Evolutionary conservation across 352 stramenopile genomes (phyloP).

Genomic region (Globisporangium alternatum): DNA sequence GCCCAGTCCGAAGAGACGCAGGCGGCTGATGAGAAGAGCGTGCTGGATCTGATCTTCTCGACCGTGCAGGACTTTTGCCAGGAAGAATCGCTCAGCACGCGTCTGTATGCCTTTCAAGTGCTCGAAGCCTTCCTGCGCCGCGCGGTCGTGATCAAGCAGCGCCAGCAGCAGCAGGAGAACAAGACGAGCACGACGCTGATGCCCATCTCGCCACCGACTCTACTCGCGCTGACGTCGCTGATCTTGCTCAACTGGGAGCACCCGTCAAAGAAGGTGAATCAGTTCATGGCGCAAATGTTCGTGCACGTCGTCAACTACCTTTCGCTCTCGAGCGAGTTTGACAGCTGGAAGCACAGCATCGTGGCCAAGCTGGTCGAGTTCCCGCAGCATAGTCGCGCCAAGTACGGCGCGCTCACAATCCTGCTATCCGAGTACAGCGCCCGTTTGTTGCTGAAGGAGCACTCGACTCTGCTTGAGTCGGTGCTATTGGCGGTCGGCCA

Average conservation of each 20-base stretch:
- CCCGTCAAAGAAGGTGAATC: constrained; percentile 81
- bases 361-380: constrained; percentile 53
- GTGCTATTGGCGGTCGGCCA: constrained; percentile 63
- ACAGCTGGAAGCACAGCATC: constrained; percentile 45
- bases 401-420: constrained; percentile 64
- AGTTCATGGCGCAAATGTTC: constrained; percentile 85
- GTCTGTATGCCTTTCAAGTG: constrained; percentile 81
- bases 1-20: not conserved
- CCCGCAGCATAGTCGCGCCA: constrained; percentile 56
- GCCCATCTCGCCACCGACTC: constrained; percentile 29
- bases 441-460: constrained; percentile 36
- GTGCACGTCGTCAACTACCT: constrained; percentile 68
- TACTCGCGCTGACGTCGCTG: constrained; percentile 47
- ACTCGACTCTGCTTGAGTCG: constrained; percentile 48
- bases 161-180: constrained; percentile 22
- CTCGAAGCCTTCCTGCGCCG: constrained; percentile 73
- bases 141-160: constrained; percentile 45
- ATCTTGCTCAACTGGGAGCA: constrained; percentile 85
- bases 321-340: constrained; percentile 33
- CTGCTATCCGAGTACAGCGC: constrained; percentile 48
- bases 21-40: constrained; percentile 16
- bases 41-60: constrained; percentile 57
- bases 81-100: constrained; percentile 58
- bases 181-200: not conserved
- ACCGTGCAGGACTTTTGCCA: constrained; percentile 52